Base-by-base conservation (phyloP, 768 basidiomycete species). In the Podaxis sp. region DNA sequence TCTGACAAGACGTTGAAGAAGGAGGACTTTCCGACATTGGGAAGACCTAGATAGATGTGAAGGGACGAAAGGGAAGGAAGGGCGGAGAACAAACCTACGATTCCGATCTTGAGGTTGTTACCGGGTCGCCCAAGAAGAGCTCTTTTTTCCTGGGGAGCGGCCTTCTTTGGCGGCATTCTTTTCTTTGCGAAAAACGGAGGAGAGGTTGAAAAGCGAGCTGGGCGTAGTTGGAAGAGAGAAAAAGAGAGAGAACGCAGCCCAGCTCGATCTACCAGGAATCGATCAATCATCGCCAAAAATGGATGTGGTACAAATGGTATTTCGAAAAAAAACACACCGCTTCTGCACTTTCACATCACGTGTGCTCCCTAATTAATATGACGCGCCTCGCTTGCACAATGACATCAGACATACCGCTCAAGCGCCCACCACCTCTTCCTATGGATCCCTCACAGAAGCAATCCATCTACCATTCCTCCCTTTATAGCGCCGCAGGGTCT, bases 11-110 rank as follows among this genome's bases (percentile, higher is more conserved):
- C 90, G 76, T 99, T 99, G 87, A 99, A 99, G 78, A 99, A 96
- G n/a, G 95, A 97, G 0, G 93, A 95, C 77, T 99, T 99, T 66
- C 97, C 97, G 68, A 99, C 96, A 74, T 99, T 98, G 58, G 96
- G 95, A 44, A 97, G 77, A 73, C 93, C 92, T 95, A 57, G 52
- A 52, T 64, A 8, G 69, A 63, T 65, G 64, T 72, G 53, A 71
- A 64, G 58, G 66, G 54, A 60, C 64, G 67, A 39, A 65, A 64
- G 33, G 38, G 36, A 59, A 48, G 63, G 67, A 64, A 64, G 61
- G 19, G 42, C 61, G 63, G 65, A 65, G 70, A 77, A 85, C 88
- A 77, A 76, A 93, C 93, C 96, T 82, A 98, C 96, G 84, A 97
- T 96, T 73, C 97, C 97, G 71, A 98, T 92, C 86, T 96, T 93